phyloP scores from a whole-genome alignment of 2,329 filamentous ascomycete species.

The Colletotrichum orchidophilum region DNA sequence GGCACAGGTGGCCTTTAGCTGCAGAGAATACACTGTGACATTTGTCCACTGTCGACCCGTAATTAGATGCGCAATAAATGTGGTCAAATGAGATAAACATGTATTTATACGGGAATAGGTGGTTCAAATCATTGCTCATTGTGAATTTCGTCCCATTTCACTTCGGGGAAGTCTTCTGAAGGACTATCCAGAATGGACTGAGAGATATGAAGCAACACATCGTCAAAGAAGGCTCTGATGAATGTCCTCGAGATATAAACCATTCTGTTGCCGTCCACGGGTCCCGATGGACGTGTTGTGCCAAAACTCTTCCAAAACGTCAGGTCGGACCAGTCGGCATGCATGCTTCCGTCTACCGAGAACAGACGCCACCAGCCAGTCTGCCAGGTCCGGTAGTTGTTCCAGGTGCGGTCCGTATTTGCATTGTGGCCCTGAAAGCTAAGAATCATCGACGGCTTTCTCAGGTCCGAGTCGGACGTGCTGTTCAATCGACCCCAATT shows the following conservation, averaged over 20 bases:
- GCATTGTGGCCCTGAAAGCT: conserved; percentile 35
- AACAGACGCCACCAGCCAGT: conserved; percentile 29
- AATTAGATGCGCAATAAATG: background rate
- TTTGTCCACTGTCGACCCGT: background rate
- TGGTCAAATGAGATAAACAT: background rate
- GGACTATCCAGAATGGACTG: conserved; percentile 17
- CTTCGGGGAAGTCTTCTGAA: conserved; percentile 18
- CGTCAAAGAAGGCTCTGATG: conserved; percentile 31
- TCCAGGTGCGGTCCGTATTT: conserved; percentile 18
- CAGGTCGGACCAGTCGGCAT: conserved; percentile 30
- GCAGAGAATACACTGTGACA: background rate
- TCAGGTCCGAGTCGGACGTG: conserved; percentile 34
- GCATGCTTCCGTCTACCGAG: conserved; percentile 19
- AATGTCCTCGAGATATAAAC: conserved; percentile 18
- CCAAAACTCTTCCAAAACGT: conserved; percentile 30
- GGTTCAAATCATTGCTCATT: background rate
- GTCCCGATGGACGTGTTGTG: conserved; percentile 2
- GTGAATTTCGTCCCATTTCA: conserved; percentile 19
- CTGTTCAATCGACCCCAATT: conserved; percentile 16
- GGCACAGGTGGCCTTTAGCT: too few species aligned
- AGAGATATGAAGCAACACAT: background rate
- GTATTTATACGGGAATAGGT: conserved; percentile 34
- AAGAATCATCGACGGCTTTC: conserved; percentile 37
- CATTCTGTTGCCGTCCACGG: conserved; percentile 31
- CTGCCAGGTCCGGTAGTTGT: conserved; percentile 27